A percentile compares a stretch with the other conserved stretches of the same genome.
These are phyloP conservation scores for Penicillium griseofulvum DNA, from an alignment of 2,329 filamentous ascomycete genomes.

Conservation along the genomic window DNA sequence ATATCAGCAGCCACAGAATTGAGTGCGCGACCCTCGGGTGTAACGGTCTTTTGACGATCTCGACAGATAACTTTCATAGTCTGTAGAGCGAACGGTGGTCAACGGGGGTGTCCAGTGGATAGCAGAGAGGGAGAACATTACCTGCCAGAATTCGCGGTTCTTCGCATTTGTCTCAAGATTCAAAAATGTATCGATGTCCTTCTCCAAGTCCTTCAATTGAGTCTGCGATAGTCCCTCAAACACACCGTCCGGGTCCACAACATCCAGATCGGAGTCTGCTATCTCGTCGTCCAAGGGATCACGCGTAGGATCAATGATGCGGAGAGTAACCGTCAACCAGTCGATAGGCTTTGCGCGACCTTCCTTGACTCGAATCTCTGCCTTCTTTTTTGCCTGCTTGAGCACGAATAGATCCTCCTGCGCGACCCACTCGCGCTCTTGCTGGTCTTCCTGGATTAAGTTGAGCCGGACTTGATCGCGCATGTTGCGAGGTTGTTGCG, in stretches of 20 bases:
- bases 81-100: conserved; percentile 35
- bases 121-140: conserved; percentile 33
- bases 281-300: conserved; percentile 80
- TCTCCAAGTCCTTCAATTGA: conserved; percentile 72
- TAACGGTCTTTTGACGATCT: conserved; percentile 67
- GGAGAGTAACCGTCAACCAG: conserved; percentile 85
- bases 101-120: neutral
- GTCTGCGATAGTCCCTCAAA: conserved; percentile 68
- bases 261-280: conserved; percentile 70
- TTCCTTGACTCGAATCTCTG: conserved; percentile 88
- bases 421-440: conserved; percentile 79
- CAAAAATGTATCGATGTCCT: conserved; percentile 77
- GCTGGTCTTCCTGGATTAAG: conserved; percentile 69
- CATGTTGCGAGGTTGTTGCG: conserved; percentile 32
- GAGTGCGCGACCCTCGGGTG: conserved; percentile 70
- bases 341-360: conserved; percentile 89
- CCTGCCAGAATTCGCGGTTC: conserved; percentile 85
- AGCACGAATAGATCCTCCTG: conserved; percentile 95
- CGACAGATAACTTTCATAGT: conserved; percentile 81
- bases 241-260: conserved; percentile 77
- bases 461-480: conserved; percentile 49
- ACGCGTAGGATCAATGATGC: conserved; percentile 80
- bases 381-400: conserved; percentile 97
- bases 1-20: conserved; percentile 83
- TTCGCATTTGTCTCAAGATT: conserved; percentile 72